Percentiles rank a stretch among this genome's conserved stretches.
These are phyloP conservation scores for Mucor racemosus DNA, from an alignment of 371 early-diverging fungal species.

Conservation along the genomic window DNA sequence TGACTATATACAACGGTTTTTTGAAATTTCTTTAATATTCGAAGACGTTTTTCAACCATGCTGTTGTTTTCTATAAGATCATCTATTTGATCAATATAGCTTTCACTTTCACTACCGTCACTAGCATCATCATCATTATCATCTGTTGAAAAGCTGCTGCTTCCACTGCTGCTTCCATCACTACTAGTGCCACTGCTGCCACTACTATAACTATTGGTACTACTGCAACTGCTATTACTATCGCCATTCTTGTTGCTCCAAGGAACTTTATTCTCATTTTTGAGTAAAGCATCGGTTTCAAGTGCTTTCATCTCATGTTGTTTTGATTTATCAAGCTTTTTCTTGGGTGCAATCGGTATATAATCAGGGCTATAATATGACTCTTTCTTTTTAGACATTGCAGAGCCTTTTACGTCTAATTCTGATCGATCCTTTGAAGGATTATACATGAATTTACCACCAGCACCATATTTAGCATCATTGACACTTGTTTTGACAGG, in stretches of 20 bases:
- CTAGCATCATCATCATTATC: not conserved
- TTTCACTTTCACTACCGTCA: not conserved
- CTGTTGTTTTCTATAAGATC: not conserved
- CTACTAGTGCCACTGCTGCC: not conserved
- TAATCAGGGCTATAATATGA: conserved; percentile 11
- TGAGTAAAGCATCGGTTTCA: not conserved
- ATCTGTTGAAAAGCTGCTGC: not conserved
- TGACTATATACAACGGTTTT: not conserved
- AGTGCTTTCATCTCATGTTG: not conserved
- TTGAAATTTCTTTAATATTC: conserved; percentile 11
- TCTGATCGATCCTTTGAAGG: conserved; percentile 2
- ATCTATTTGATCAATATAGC: not conserved
- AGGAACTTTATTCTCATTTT: not conserved
- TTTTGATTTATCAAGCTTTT: not conserved
- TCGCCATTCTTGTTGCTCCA: not conserved
- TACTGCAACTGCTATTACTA: not conserved
- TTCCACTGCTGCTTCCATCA: not conserved
- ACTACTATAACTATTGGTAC: not conserved
- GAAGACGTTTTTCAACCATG: not conserved
- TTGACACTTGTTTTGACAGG: conserved; percentile 30
- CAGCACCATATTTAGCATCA: conserved; percentile 45
- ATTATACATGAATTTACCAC: conserved; percentile 47
- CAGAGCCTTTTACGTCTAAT: not conserved
- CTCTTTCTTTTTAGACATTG: not conserved
- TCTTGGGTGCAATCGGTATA: not conserved